Evolutionary conservation across 208 protist genomes (phyloP).

Genomic region (Trypanosomatidae sp.): DNA sequence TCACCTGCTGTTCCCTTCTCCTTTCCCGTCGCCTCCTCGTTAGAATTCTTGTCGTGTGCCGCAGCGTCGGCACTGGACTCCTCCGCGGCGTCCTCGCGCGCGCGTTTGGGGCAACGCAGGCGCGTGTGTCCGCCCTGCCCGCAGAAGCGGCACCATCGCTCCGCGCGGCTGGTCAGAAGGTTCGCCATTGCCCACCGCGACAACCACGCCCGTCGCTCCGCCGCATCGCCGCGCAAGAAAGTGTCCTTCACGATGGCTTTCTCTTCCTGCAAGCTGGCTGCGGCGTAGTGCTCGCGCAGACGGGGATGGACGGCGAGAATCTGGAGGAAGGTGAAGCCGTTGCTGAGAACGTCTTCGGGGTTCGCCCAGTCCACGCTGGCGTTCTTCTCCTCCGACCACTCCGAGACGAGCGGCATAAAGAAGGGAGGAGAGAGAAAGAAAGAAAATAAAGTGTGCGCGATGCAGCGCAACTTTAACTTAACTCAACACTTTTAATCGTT

Average conservation of each 20-base stretch:
- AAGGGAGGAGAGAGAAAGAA: not conserved
- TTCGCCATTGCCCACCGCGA: conserved; percentile 36
- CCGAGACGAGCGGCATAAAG: conserved; percentile 35
- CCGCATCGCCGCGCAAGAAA: conserved; percentile 30
- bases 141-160: conserved; percentile 78
- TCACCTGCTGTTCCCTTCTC: too few species aligned
- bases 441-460: too few species aligned
- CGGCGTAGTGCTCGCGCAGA: conserved; percentile 36
- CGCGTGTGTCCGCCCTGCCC: conserved; percentile 64
- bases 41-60: too few species aligned
- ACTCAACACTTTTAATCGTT: too few species aligned
- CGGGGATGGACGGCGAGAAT: conserved; percentile 54
- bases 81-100: too few species aligned
- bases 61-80: too few species aligned
- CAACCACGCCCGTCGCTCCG: conserved; percentile 32
- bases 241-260: conserved; percentile 10
- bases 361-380: conserved; percentile 77
- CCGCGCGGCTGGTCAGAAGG: conserved; percentile 41
- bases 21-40: too few species aligned
- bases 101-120: too few species aligned
- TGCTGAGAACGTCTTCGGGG: conserved; percentile 57
- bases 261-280: conserved; percentile 22
- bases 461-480: too few species aligned
- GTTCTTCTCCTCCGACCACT: conserved; percentile 79
- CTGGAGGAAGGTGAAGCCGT: conserved; percentile 81